Percentiles rank a stretch among this genome's conserved stretches.
These are phyloP conservation scores for Dunaliella sp. DNA, from an alignment of 139 green algal species.

Conservation along the genomic window DNA sequence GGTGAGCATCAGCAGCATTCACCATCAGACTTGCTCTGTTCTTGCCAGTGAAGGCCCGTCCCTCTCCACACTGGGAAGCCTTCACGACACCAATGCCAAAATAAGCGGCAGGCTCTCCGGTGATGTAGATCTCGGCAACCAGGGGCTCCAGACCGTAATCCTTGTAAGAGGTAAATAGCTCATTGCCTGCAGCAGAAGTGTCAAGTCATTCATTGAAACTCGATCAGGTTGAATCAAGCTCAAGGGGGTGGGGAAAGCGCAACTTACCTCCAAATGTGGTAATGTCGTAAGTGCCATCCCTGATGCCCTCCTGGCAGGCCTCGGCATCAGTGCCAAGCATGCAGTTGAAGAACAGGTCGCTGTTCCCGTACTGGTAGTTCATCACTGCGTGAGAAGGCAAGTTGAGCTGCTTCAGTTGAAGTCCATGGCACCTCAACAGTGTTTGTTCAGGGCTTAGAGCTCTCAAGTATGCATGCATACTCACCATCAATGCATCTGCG, in stretches of 20 bases:
- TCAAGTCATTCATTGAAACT: no score
- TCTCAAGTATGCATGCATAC: no score
- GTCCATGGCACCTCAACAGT: no score
- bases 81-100: not conserved
- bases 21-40: not conserved
- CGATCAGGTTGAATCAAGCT: no score
- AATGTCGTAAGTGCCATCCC: not conserved
- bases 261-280: not conserved
- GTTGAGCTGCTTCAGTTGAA: no score
- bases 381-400: not conserved
- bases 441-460: no score
- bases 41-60: not conserved
- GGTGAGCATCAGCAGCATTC: no score
- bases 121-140: not conserved
- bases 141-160: not conserved
- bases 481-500: not conserved
- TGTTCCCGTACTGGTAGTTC: not conserved
- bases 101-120: not conserved
- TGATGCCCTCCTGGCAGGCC: not conserved
- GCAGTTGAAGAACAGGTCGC: not conserved
- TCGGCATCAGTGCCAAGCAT: not conserved
- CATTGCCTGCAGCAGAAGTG: not conserved
- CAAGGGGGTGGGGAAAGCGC: no score
- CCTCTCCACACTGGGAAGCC: not conserved
- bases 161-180: not conserved